Evolutionary conservation across 371 early-diverging fungal species (phyloP).

Genomic region (Syncephalastrum monosporum): DNA sequence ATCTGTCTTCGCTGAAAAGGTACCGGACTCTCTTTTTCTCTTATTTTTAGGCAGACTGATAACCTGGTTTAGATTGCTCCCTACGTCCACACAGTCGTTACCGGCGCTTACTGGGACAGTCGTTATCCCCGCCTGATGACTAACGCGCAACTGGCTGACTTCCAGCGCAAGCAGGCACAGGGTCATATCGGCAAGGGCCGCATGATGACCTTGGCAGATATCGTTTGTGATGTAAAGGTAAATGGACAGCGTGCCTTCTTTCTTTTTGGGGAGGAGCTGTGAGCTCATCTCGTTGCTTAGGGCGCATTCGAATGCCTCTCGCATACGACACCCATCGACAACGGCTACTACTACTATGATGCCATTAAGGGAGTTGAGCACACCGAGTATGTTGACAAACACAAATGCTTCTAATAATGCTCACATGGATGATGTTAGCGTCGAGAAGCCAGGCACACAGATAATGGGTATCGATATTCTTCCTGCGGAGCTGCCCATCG

Average conservation of each 20-base stretch:
- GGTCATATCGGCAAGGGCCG: constrained; percentile 55
- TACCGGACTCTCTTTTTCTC: constrained; percentile 8
- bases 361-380: constrained; percentile 72
- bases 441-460: constrained; percentile 82
- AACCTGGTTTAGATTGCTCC: constrained; percentile 73
- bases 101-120: constrained; percentile 94
- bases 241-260: constrained; percentile 1
- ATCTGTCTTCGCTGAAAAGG: constrained; percentile 84
- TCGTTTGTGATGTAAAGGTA: constrained; percentile 93
- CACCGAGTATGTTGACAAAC: constrained; percentile 51
- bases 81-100: constrained; percentile 84
- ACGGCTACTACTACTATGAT: constrained; percentile 92
- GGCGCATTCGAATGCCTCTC: constrained; percentile 94
- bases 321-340: constrained; percentile 84
- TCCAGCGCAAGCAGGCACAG: constrained; percentile 58
- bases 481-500: constrained; percentile 93
- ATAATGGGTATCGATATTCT: constrained; percentile 96
- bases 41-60: too few species aligned
- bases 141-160: constrained; percentile 67
- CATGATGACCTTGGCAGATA: constrained; percentile 88
- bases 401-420: background rate
- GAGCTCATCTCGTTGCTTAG: constrained; percentile 22
- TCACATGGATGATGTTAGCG: constrained; percentile 30
- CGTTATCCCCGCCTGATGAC: constrained; percentile 90
- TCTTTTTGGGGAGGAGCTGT: background rate